Evolutionary conservation across 2,329 filamentous ascomycete genomes (phyloP).

Genomic region (Cladophialophora yegresii): DNA sequence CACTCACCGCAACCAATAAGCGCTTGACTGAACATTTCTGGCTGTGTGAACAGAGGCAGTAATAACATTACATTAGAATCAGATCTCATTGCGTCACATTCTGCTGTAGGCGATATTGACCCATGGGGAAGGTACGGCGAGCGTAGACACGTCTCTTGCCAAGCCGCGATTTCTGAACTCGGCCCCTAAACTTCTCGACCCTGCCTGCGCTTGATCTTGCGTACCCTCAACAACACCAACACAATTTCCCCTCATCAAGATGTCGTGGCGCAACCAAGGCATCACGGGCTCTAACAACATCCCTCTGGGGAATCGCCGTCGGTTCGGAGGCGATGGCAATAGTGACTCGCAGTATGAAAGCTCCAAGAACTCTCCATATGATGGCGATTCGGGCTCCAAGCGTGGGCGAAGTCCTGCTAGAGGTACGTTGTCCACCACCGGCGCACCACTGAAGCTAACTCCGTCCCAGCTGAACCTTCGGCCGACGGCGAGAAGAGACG

Average conservation of each 20-base stretch:
- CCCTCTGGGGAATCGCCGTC: slow-evolving; percentile 79
- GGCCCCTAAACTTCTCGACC: background rate
- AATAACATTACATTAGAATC: too few relatives aligned
- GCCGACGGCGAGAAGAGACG: slow-evolving; percentile 80
- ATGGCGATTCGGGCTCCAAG: slow-evolving; percentile 61
- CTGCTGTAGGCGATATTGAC: background rate
- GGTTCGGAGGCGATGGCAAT: slow-evolving; percentile 71
- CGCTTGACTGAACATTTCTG: too few relatives aligned
- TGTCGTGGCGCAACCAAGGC: slow-evolving; percentile 71
- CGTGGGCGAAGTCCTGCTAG: slow-evolving; percentile 90
- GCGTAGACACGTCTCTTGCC: background rate
- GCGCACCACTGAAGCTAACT: slow-evolving; percentile 35
- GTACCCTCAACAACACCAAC: background rate
- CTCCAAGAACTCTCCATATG: slow-evolving; percentile 51
- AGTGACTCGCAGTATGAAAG: slow-evolving; percentile 47
- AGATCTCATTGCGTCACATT: too few relatives aligned
- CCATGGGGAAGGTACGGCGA: background rate
- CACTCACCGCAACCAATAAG: background rate
- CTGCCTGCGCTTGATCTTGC: background rate
- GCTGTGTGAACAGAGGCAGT: too few relatives aligned
- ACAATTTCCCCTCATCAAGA: slow-evolving; percentile 41
- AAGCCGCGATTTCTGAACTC: background rate
- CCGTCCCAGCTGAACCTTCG: slow-evolving; percentile 49
- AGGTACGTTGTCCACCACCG: slow-evolving; percentile 56
- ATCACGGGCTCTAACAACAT: slow-evolving; percentile 99